Evolutionary conservation across 2,329 filamentous ascomycete species (phyloP).

Genomic region (Pochonia chlamydosporia): DNA sequence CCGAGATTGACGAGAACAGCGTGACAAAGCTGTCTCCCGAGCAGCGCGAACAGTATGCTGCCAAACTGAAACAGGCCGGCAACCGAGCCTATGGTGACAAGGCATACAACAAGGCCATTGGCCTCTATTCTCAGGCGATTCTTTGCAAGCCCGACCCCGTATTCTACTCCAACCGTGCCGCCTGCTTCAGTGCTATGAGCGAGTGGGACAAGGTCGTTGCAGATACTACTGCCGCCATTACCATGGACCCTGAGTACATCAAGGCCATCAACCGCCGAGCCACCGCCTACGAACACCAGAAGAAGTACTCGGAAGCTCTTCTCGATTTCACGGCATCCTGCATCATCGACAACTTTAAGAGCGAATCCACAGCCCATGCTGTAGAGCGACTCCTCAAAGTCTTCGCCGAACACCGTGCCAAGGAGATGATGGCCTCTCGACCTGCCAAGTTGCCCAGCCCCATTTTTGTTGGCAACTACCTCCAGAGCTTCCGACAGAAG

Average conservation of each 20-base stretch:
- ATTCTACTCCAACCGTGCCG: constrained; percentile 97
- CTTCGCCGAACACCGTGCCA: constrained; percentile 90
- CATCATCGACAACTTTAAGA: constrained; percentile 97
- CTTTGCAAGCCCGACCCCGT: constrained; percentile 96
- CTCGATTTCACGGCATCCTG: constrained; percentile 98
- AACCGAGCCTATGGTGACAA: constrained; percentile 96
- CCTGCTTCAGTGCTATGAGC: constrained; percentile 89
- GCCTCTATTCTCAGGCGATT: constrained; percentile 92
- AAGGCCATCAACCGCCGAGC: constrained; percentile 96
- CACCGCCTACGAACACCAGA: constrained; percentile 91
- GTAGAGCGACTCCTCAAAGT: constrained; percentile 95
- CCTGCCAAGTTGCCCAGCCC: constrained; percentile 84
- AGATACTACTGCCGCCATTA: constrained; percentile 91
- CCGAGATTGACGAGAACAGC: constrained; percentile 56
- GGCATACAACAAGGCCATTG: constrained; percentile 89
- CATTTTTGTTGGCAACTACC: constrained; percentile 96
- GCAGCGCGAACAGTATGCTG: constrained; percentile 80
- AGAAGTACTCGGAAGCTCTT: constrained; percentile 86
- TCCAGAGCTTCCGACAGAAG: constrained; percentile 92
- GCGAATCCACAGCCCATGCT: constrained; percentile 78
- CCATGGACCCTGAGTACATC: constrained; percentile 90
- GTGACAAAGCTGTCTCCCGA: constrained; percentile 48
- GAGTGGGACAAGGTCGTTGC: constrained; percentile 96
- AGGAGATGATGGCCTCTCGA: constrained; percentile 82
- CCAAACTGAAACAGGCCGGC: constrained; percentile 87